Percentiles rank a stretch among this genome's conserved stretches.
Evolutionary conservation across 1,284 basidiomycete genomes (phyloP).

Genomic region (Cryptococcus neoformans): DNA sequence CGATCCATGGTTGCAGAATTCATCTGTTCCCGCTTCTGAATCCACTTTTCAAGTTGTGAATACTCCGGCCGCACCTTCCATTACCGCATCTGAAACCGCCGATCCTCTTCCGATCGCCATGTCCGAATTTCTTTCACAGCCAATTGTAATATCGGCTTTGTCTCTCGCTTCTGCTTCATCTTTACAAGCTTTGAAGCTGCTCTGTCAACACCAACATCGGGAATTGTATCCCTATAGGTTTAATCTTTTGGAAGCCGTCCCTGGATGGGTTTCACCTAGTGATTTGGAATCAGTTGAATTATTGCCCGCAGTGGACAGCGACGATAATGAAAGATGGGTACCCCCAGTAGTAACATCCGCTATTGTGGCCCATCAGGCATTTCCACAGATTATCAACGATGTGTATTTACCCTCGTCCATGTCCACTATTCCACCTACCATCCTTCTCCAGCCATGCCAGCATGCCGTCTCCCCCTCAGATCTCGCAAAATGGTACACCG

Average conservation of each 20-base stretch:
- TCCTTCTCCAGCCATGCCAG: background rate
- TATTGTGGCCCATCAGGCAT: background rate
- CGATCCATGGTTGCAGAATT: conserved; percentile 28
- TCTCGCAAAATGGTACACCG: conserved; percentile 70
- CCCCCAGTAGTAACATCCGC: background rate
- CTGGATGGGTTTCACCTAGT: conserved; percentile 63
- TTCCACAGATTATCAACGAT: background rate
- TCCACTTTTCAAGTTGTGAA: background rate
- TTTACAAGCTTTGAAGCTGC: conserved; percentile 58
- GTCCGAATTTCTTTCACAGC: conserved; percentile 60
- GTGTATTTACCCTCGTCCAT: background rate
- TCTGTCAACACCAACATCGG: conserved; percentile 59
- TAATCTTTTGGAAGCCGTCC: conserved; percentile 66
- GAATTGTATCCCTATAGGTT: conserved; percentile 68
- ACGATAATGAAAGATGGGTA: conserved; percentile 50
- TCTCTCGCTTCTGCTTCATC: conserved; percentile 62
- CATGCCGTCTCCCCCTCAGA: conserved; percentile 43
- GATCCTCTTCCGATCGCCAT: conserved; percentile 55
- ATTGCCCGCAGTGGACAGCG: conserved; percentile 61
- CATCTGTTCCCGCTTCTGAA: conserved; percentile 15
- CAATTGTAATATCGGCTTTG: conserved; percentile 61
- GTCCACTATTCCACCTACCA: background rate
- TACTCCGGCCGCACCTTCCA: background rate
- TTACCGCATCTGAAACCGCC: background rate
- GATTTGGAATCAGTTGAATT: conserved; percentile 58